A percentile compares a stretch with the other conserved stretches of the same genome.
Evolutionary conservation across 768 basidiomycete species (phyloP).

Genomic region (Coprinellus micaceus): DNA sequence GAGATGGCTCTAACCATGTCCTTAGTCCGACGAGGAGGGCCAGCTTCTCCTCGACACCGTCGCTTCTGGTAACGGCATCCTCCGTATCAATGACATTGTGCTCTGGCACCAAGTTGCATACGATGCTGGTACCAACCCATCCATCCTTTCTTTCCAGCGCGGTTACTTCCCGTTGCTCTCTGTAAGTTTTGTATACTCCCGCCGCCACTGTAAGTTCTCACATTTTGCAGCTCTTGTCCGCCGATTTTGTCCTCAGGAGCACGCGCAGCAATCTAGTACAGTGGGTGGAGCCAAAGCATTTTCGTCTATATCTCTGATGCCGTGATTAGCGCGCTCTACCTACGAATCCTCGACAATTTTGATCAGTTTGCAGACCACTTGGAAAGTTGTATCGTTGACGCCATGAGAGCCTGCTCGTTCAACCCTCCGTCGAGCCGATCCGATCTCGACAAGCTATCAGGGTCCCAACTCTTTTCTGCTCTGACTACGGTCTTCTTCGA

Average conservation of each 20-base stretch:
- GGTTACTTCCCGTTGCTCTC: constrained; percentile 53
- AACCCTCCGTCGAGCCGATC: constrained; percentile 19
- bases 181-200: constrained; percentile 32
- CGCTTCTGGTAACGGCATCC: constrained; percentile 44
- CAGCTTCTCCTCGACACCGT: constrained; percentile 42
- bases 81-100: constrained; percentile 48
- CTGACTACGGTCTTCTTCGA: constrained; percentile 48
- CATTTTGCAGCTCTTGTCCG: constrained; percentile 48
- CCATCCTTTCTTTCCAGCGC: constrained; percentile 53
- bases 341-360: constrained; percentile 42
- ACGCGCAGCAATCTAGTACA: constrained; percentile 49
- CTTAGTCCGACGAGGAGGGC: constrained; percentile 48
- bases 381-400: constrained; percentile 34
- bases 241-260: constrained; percentile 56
- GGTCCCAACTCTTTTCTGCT: constrained; percentile 41
- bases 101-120: constrained; percentile 40
- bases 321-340: constrained; percentile 35
- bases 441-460: constrained; percentile 23
- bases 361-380: constrained; percentile 38
- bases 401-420: constrained; percentile 35
- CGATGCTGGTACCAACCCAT: constrained; percentile 29
- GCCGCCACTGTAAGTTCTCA: background rate
- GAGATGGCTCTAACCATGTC: too few relatives aligned
- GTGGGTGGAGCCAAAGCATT: constrained; percentile 26
- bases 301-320: background rate